Conservation (phyloP, 2,329 filamentous ascomycete genomes). For the Kalmusia sp. region DNA sequence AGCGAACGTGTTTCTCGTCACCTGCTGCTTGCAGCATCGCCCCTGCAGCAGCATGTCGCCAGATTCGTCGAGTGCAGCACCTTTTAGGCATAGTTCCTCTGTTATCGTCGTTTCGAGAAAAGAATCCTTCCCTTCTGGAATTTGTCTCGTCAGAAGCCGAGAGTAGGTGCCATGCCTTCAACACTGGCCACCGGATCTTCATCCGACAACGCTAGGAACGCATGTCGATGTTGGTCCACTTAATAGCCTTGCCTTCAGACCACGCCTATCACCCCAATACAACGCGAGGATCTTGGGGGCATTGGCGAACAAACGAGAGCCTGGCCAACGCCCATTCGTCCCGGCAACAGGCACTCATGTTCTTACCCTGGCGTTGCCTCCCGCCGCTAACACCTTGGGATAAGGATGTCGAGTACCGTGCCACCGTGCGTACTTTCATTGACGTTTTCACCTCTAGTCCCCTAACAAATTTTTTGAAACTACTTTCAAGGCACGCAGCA, state of each 20-base stretch:
- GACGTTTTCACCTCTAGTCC: neutral
- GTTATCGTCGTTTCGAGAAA: conserved; percentile 13
- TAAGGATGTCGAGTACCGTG: neutral
- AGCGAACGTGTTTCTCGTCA: conserved; percentile 23
- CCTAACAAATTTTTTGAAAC: neutral
- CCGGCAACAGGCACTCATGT: neutral
- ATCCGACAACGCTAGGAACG: conserved; percentile 33
- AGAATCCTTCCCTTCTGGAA: conserved; percentile 25
- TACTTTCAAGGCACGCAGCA: neutral
- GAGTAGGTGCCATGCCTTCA: conserved; percentile 14
- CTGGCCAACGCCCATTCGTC: conserved; percentile 18
- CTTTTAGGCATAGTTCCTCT: conserved; percentile 23
- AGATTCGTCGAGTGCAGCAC: conserved; percentile 21
- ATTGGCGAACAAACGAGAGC: conserved; percentile 20
- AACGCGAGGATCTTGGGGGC: conserved; percentile 29
- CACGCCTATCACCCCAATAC: conserved; percentile 14
- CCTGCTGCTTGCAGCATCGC: conserved; percentile 23
- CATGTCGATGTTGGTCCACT: conserved; percentile 25
- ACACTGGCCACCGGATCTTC: conserved; percentile 36
- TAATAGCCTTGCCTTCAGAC: conserved; percentile 26
- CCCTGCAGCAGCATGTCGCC: conserved; percentile 28
- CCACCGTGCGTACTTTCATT: neutral
- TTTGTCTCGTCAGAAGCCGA: conserved; percentile 22
- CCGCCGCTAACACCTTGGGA: neutral
- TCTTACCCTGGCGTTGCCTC: conserved; percentile 4